Evolutionary conservation across 2,329 filamentous ascomycete genomes (phyloP), one percentile per base, ranked within the genome.

Genomic region (Phialophora verrucosa): DNA sequence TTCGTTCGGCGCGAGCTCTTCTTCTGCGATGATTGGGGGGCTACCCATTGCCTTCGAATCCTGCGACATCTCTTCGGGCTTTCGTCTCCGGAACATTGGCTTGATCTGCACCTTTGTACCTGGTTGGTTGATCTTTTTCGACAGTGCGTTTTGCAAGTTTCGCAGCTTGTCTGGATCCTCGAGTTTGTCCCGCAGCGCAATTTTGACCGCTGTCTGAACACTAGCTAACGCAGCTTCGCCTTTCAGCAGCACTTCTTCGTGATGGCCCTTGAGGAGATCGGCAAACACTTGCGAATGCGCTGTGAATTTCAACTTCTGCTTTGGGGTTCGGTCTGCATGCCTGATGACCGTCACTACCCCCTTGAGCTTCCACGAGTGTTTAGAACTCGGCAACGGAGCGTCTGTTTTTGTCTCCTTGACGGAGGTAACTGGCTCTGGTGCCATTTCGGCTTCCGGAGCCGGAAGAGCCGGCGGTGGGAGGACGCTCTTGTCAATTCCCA

Each of bases 21-120:
- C 31, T 57, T 70, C 65, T n/a, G 55, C 64, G 53, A 59, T 68
- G n/a, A 27, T 53, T 8, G 53, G 54, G 35, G 44, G 53, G 49
- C 53, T 62, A 35, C 25, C 50, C 35, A 51, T 57, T 5, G 53
- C 35, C n/a, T 54, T 38, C 23, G 64, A 61, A 12, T 27, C 29
- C 4, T 50, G 10, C 6, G 31, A 66, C 65, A 70, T 32, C 70
- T 89, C 87, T 59, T 91, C 87, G 2, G 88, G 86, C 74, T 88
- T 92, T 74, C 92, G 89, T 81, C 94, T 97, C 59, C 93, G 89
- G 78, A 99, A 99, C 93, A 99, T 97, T 10, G 95, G 95, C 78
- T 99, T 99, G 77, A 99, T 98, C 78, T 99, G 95, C 1, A 99
- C 93, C 78, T 99, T 99, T 1, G 95, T 99, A 0, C 95, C 95